Conservation (phyloP, 73 alveolate genomes). For the Urostyla sp. region DNA sequence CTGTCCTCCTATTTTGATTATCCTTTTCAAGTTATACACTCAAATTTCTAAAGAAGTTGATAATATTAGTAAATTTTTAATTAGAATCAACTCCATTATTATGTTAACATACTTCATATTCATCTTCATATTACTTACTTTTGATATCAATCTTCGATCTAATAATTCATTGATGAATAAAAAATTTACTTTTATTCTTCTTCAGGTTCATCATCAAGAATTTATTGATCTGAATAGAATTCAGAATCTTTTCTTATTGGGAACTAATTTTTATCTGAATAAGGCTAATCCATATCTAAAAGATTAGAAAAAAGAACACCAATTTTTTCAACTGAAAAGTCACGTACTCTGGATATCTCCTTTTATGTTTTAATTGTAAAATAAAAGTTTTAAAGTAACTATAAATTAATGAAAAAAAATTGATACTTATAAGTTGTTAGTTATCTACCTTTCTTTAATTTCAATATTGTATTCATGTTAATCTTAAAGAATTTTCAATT, state of each 20-base stretch:
- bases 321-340: background rate
- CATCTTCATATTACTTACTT: background rate
- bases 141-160: slow-evolving; percentile 17
- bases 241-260: too few species aligned
- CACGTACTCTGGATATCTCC: background rate
- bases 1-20: background rate
- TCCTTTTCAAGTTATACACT: background rate
- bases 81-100: background rate
- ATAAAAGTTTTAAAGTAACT: background rate
- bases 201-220: too few species aligned
- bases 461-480: background rate
- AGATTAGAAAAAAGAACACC: slow-evolving; percentile 17
- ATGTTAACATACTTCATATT: background rate
- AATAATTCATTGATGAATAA: too few species aligned
- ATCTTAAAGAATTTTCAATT: background rate
- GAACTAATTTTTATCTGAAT: too few species aligned
- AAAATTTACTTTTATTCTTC: too few species aligned
- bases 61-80: background rate
- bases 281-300: too few species aligned
- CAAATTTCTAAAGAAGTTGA: background rate
- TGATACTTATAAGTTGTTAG: too few species aligned
- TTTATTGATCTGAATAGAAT: too few species aligned
- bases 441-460: background rate
- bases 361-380: slow-evolving; percentile 1
- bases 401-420: too few species aligned